Base-by-base conservation (phyloP, 108 stramenopile genomes). In the Skeletonema tropicum region DNA sequence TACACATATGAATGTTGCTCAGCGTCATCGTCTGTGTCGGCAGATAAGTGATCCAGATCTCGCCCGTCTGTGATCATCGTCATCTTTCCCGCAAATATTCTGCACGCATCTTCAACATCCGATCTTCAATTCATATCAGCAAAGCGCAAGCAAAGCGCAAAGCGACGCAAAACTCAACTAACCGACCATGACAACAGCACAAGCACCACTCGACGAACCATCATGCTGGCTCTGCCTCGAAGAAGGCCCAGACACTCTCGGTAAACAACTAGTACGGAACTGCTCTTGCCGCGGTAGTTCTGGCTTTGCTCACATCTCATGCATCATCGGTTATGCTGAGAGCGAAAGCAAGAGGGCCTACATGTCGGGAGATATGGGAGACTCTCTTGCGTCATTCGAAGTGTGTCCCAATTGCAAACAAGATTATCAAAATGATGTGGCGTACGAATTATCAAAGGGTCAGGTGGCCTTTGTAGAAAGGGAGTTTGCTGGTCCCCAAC, bases 381-480 rank as follows among this genome's bases (percentile, higher is more conserved):
- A 25, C 61, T 62, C n/a, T 3, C 21, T 32, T 7, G 61, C 7
- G 9, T 8, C 39, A 17, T 62, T 36, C 17, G n/a, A 17, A 10
- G 23, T 17, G 7, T 62, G 61, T 6, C 61, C 61, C 8, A 36
- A 62, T 6, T 62, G 61, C 61, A 62, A 62, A 23, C 61, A 62
- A 11, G 23, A 25, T 23, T 62, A 62, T 62, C 61, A 62, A 11
- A 62, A 62, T 21, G 32, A 62, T 32, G 17, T 62, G 1, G 26
- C n/a, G 8, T 17, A 39, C 6, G 29, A 17, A 17, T 21, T 62
- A 19, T 5, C 61, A 36, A 33, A 32, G 14, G 61, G 6, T 17
- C 17, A 17, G 17, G 61, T 32, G 9, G n/a, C n/a, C 1, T 62
- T 62, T 62, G 61, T 62, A 7, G 61, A 62, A 21, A 52, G 21